Evolutionary conservation across 2,329 filamentous ascomycete species (phyloP).

Genomic region (Nigrospora oryzae): DNA sequence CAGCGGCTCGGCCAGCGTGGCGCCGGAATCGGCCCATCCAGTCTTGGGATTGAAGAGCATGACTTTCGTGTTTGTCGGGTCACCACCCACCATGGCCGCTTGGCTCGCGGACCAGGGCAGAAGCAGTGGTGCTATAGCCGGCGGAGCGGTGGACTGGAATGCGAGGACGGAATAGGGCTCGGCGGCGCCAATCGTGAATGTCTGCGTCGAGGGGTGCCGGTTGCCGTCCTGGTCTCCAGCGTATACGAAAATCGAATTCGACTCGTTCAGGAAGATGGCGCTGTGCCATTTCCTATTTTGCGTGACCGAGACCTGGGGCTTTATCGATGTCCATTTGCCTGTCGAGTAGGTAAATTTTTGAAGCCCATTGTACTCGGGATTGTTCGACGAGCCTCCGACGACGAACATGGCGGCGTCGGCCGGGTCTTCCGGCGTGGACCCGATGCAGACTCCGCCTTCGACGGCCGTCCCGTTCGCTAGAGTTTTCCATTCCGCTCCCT

Average conservation of each 20-base stretch:
- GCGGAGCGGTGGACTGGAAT: slow-evolving; percentile 50
- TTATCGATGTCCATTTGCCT: slow-evolving; percentile 41
- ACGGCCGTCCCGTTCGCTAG: slow-evolving; percentile 61
- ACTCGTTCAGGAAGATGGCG: slow-evolving; percentile 63
- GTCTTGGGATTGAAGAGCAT: slow-evolving; percentile 58
- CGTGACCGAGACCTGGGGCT: slow-evolving; percentile 39
- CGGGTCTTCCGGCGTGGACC: slow-evolving; percentile 51
- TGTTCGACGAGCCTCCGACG: slow-evolving; percentile 60
- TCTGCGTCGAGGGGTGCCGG: slow-evolving; percentile 55
- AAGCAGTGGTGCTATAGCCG: slow-evolving; percentile 61
- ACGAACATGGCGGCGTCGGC: slow-evolving; percentile 63
- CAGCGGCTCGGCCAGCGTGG: slow-evolving; percentile 52
- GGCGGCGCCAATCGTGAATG: slow-evolving; percentile 63
- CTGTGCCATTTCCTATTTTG: slow-evolving; percentile 68
- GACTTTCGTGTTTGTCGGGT: slow-evolving; percentile 55
- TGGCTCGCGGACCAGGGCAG: slow-evolving; percentile 65
- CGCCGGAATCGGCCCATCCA: slow-evolving; percentile 61
- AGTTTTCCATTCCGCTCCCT: slow-evolving; percentile 64
- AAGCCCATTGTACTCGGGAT: slow-evolving; percentile 59
- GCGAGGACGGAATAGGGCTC: slow-evolving; percentile 56
- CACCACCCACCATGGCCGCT: slow-evolving; percentile 69
- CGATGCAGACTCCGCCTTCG: slow-evolving; percentile 69
- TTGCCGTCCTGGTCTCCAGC: slow-evolving; percentile 61
- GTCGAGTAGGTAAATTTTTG: slow-evolving; percentile 56
- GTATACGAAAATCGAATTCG: slow-evolving; percentile 70